Base-by-base conservation (phyloP, 345 rosid species). In the Citrus hindsii region DNA sequence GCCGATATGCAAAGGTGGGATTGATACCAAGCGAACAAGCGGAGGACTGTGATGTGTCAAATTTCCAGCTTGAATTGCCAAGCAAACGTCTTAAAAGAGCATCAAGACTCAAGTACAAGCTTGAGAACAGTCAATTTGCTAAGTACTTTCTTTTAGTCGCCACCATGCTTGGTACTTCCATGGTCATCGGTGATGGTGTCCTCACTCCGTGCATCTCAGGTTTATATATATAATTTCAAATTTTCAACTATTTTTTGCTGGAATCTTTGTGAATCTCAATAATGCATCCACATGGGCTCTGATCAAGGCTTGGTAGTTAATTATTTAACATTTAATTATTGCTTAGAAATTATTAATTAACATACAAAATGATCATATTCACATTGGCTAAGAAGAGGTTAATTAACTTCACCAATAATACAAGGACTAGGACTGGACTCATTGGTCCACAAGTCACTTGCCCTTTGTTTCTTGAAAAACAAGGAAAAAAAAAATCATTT, bases 161-260 rank as follows among this genome's bases (percentile, higher is more conserved):
- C 64, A 86, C 91, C 76, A 80, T 90, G 89, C 84, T 86, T 9
- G 89, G 87, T 2, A 87, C 88, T 32, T 88, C 92, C 79, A 88
- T 90, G 92, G 88, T 90, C 83, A 77, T 90, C 32, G 93, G 92
- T 18, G 93, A 90, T 18, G 90, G 93, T 6, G 71, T 90, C 80
- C 90, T 90, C 46, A 87, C 90, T 22, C 91, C 93, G 0, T 85
- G 86, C 80, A 88, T 90, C 35, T 90, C 91, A 24, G 90, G 91
- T 88, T 35, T 19, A 3, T 16, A 4, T 53, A 4, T 53, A 16
- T 18, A 53, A 16, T 53, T 1, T 18, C 56, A 13, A 51, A 51
- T 51, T 51, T 51, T 51, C 58, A 16, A 18, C 7, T 16, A 53
- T 5, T 53, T 53, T 53, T 53, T 18, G 7, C 51, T 46, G 4